Evolutionary conservation across 768 basidiomycete genomes (phyloP).

Genomic region (Lentinula sp.): DNA sequence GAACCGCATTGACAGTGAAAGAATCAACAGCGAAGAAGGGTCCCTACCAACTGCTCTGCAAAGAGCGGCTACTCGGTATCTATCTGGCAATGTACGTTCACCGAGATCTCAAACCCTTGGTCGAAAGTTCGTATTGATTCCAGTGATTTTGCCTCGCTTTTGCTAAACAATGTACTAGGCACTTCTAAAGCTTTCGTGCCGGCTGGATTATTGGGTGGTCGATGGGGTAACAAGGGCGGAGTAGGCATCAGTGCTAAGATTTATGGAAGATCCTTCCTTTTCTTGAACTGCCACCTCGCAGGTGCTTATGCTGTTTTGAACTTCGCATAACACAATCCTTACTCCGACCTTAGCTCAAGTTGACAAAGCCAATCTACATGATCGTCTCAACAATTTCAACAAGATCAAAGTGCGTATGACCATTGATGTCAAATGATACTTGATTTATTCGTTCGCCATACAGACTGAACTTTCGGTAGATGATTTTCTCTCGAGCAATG

Average conservation of each 20-base stretch:
- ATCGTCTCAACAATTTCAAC: slow-evolving; percentile 77
- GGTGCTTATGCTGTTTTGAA: slow-evolving; percentile 33
- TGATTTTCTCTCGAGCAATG: slow-evolving; percentile 60
- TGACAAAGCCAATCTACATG: slow-evolving; percentile 48
- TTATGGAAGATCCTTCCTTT: slow-evolving; percentile 76
- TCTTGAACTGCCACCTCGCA: slow-evolving; percentile 88
- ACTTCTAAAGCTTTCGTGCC: slow-evolving; percentile 80
- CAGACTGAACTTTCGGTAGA: slow-evolving; percentile 76
- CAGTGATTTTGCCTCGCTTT: neutral
- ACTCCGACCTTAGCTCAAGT: slow-evolving; percentile 54
- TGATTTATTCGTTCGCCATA: neutral
- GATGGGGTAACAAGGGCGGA: slow-evolving; percentile 90
- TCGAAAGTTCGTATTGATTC: slow-evolving; percentile 41
- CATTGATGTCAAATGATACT: neutral
- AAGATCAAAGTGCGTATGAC: slow-evolving; percentile 72
- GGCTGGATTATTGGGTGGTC: slow-evolving; percentile 83
- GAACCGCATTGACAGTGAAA: slow-evolving; percentile 35
- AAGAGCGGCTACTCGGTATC: slow-evolving; percentile 90
- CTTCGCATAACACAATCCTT: neutral
- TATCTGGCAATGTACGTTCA: slow-evolving; percentile 76
- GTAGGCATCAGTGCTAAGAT: slow-evolving; percentile 88
- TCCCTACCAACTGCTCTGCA: slow-evolving; percentile 79
- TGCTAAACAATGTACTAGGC: slow-evolving; percentile 30
- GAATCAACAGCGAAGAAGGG: slow-evolving; percentile 42
- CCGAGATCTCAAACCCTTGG: slow-evolving; percentile 57